Evolutionary conservation across 1,284 basidiomycete species (phyloP), one percentile per base, ranked within the genome.

Genomic region (Sporisorium reilianum): DNA sequence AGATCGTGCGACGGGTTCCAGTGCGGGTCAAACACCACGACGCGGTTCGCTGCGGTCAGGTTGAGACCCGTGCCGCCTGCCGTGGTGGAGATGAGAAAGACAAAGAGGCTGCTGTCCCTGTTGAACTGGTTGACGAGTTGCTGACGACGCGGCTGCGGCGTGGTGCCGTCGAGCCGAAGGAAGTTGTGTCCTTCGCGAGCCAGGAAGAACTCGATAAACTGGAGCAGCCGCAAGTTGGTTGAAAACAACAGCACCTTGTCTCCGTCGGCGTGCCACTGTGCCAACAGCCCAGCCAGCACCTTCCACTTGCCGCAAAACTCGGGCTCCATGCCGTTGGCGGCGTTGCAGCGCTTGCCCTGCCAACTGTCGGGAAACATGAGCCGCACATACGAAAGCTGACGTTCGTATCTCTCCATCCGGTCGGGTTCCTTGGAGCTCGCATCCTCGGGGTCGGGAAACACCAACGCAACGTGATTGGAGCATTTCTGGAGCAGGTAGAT

Each of bases 21-120:
- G 82, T 86, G 86, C 41, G 93, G 93, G 84, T 95, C 93, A 89
- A 93, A 93, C 51, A 95, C 85, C 80, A 92, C 93, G 0, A 95
- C 92, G 81, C 94, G 93, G 80, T 93, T 94, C 1, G 94, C 94
- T 16, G 92, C 92, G 0, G 93, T 95, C 66, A 95, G 85, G 83
- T 95, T 95, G 58, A 95, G 86, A 5, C 93, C 94, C 25, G 95
- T 88, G 2, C 94, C 93, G 16, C 87, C 87, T 3, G 86, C 86
- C 77, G 94, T 95, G 75, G 95, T 87, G 8, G 93, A 95, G 58
- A 95, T 92, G 54, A 95, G 87, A 83, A 94, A 93, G 50, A 93
- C 85, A 79, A 90, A 93, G 41, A 92, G 86, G 11, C 90, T 86
- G 0, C 90, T 88, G 78, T 94, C 90, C n/a, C 87, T 84, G 71